A percentile compares a stretch with the other conserved stretches of the same genome.
Evolutionary conservation across 2,329 filamentous ascomycete genomes (phyloP).

Genomic region (Hymenoscyphus occultus): DNA sequence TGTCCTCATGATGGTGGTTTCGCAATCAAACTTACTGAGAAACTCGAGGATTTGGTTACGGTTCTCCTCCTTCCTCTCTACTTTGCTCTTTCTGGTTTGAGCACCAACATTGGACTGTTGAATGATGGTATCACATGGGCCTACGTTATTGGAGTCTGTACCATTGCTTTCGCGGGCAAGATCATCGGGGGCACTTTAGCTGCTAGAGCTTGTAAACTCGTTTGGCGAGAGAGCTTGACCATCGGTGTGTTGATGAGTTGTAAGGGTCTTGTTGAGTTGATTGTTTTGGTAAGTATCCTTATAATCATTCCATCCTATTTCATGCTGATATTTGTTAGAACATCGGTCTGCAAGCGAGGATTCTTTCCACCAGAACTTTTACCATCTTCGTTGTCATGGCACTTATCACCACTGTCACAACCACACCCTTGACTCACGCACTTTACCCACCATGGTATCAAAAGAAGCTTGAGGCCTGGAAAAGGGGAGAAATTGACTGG

Average conservation of each 20-base stretch:
- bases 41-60: constrained; percentile 87
- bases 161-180: constrained; percentile 80
- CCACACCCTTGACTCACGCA: constrained; percentile 69
- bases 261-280: constrained; percentile 90
- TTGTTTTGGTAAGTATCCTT: constrained; percentile 70
- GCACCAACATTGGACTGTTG: constrained; percentile 81
- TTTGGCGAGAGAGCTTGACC: constrained; percentile 87
- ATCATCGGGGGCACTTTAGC: constrained; percentile 79
- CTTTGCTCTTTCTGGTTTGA: constrained; percentile 87
- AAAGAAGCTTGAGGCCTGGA: constrained; percentile 70
- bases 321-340: constrained; percentile 45
- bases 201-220: constrained; percentile 69
- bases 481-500: constrained; percentile 88
- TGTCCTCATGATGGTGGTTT: constrained; percentile 88
- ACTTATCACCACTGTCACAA: constrained; percentile 78
- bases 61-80: constrained; percentile 86
- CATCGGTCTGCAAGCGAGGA: constrained; percentile 79
- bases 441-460: constrained; percentile 79
- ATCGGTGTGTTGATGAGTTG: constrained; percentile 95
- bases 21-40: constrained; percentile 86
- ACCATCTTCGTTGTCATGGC: constrained; percentile 97
- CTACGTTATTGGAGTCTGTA: constrained; percentile 81
- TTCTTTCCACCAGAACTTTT: constrained; percentile 77
- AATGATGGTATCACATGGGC: constrained; percentile 81
- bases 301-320: no score